Percentiles rank a stretch among this genome's conserved stretches.
phyloP scores from a whole-genome alignment of 441 rosid species.

The Arabidopsis lyrata region DNA sequence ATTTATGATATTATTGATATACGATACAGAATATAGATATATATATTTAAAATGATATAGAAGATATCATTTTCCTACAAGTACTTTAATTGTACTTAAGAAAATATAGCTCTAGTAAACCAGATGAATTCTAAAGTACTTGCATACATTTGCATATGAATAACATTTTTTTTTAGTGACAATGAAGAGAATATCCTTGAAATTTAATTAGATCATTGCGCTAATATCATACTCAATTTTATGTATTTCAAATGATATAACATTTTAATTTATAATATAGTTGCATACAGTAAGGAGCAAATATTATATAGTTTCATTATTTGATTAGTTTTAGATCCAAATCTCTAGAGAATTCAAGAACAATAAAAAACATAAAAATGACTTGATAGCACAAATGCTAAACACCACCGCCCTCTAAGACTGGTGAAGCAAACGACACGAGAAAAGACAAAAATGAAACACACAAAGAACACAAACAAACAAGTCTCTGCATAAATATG shows the following conservation, averaged over 20 bases:
- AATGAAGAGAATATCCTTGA: no score
- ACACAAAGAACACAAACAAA: slow-evolving; percentile 37
- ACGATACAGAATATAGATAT: no score
- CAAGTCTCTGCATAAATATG: slow-evolving; percentile 37
- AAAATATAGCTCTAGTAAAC: no score
- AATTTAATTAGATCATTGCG: no score
- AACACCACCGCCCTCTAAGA: slow-evolving; percentile 32
- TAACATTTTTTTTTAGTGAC: no score
- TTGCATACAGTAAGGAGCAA: background rate
- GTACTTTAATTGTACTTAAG: no score
- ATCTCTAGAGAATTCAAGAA: slow-evolving; percentile 25
- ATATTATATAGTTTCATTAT: slow-evolving; percentile 1
- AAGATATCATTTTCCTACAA: no score
- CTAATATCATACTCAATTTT: background rate
- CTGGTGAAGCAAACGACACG: slow-evolving; percentile 33
- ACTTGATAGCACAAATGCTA: slow-evolving; percentile 37
- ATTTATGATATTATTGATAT: no score
- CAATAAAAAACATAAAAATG: slow-evolving; percentile 20
- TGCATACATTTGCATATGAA: background rate
- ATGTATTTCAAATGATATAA: background rate
- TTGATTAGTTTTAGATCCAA: slow-evolving; percentile 19
- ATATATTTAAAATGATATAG: no score
- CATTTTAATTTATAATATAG: background rate
- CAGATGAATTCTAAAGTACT: background rate
- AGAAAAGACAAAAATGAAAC: slow-evolving; percentile 29